Percentiles rank a stretch among this genome's conserved stretches.
phyloP scores from a whole-genome alignment of 495 filamentous ascomycete species.

The Hyaloscypha hepaticicola region DNA sequence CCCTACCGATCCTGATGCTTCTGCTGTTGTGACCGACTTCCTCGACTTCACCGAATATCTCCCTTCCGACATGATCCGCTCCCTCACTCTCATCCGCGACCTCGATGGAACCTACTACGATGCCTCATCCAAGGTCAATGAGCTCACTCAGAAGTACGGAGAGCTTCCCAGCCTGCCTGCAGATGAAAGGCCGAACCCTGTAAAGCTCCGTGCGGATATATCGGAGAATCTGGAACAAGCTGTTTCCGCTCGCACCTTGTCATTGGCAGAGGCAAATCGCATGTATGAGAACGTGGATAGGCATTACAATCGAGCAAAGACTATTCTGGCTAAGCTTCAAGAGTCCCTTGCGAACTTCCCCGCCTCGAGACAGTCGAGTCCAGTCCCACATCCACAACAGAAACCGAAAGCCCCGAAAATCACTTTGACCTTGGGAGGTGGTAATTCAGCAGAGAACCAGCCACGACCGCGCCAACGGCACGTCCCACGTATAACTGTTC shows the following conservation, averaged over 20 bases:
- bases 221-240: conserved; percentile 72
- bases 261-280: conserved; percentile 79
- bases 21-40: conserved; percentile 91
- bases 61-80: conserved; percentile 87
- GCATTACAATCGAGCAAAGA: conserved; percentile 72
- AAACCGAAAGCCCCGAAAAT: conserved; percentile 52
- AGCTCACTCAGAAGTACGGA: conserved; percentile 71
- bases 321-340: conserved; percentile 79
- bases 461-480: conserved; percentile 24
- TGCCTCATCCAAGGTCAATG: conserved; percentile 65
- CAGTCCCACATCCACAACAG: conserved; percentile 34
- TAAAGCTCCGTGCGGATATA: conserved; percentile 69
- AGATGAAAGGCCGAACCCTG: conserved; percentile 35
- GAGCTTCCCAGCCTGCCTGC: conserved; percentile 54
- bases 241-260: conserved; percentile 70
- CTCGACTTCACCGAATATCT: conserved; percentile 97
- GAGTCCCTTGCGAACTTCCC: conserved; percentile 62
- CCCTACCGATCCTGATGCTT: conserved; percentile 79
- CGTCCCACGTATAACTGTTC: conserved; percentile 51
- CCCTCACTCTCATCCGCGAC: conserved; percentile 81
- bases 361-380: conserved; percentile 45
- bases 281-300: conserved; percentile 75
- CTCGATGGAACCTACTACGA: conserved; percentile 72
- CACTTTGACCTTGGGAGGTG: conserved; percentile 61
- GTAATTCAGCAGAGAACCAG: conserved; percentile 22